Conservation (phyloP, 495 filamentous ascomycete genomes). For the Thermothielavioides terrestris region DNA sequence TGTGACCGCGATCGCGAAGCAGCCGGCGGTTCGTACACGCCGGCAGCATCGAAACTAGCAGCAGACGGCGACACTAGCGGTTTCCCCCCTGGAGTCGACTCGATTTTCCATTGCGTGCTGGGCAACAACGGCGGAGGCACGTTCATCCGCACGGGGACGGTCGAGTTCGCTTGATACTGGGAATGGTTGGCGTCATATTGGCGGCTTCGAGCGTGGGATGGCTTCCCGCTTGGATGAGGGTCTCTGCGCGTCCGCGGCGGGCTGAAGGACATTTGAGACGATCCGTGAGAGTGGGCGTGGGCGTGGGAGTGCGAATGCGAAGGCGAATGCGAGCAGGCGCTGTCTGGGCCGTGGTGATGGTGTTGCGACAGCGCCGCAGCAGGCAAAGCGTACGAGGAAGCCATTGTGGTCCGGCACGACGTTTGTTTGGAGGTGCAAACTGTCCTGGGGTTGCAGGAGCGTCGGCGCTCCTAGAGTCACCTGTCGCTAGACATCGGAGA, state of each 20-base stretch:
- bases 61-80: conserved; percentile 22
- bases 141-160: conserved; percentile 26
- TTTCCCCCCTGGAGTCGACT: conserved; percentile 26
- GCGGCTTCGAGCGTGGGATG: conserved; percentile 22
- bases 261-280: conserved; percentile 17
- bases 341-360: conserved; percentile 28
- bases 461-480: conserved; percentile 15
- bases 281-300: conserved; percentile 30
- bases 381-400: conserved; percentile 44
- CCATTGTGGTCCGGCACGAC: conserved; percentile 24
- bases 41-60: conserved; percentile 18
- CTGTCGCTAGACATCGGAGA: conserved; percentile 8
- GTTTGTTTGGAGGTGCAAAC: not conserved
- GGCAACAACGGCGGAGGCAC: conserved; percentile 24
- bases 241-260: conserved; percentile 18
- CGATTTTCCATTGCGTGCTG: conserved; percentile 22
- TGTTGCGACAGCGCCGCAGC: conserved; percentile 40
- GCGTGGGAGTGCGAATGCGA: conserved; percentile 31
- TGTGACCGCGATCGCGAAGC: conserved; percentile 6
- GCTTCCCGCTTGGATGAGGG: conserved; percentile 14
- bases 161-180: conserved; percentile 28
- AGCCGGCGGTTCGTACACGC: conserved; percentile 22
- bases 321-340: conserved; percentile 10
- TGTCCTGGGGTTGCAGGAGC: conserved; percentile 11
- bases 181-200: conserved; percentile 20